Evolutionary conservation across 805 yeast species (phyloP).

Genomic region (Monosporozyma unispora): DNA sequence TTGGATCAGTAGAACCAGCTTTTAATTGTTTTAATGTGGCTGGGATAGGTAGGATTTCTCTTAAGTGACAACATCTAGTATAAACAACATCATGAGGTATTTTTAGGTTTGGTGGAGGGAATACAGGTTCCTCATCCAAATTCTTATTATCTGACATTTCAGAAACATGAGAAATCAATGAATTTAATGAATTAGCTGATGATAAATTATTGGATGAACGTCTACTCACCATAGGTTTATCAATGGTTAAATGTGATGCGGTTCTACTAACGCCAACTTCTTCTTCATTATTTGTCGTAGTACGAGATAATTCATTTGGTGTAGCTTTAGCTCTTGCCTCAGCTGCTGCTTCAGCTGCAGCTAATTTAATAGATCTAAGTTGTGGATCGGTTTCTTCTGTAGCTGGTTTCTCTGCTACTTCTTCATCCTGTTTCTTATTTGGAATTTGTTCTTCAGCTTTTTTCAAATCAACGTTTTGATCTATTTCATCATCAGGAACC

Average conservation of each 20-base stretch:
- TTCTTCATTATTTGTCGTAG: constrained; percentile 30
- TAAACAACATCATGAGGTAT: constrained; percentile 62
- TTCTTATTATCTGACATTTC: background rate
- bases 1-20: constrained; percentile 67
- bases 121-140: constrained; percentile 19
- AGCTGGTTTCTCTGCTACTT: constrained; percentile 17
- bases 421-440: constrained; percentile 22
- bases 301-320: constrained; percentile 26
- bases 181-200: constrained; percentile 13
- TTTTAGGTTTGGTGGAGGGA: constrained; percentile 25
- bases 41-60: constrained; percentile 88
- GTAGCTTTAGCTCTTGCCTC: constrained; percentile 30
- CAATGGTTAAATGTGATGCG: constrained; percentile 33
- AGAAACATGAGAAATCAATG: constrained; percentile 13
- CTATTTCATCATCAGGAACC: constrained; percentile 8
- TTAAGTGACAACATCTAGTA: constrained; percentile 84
- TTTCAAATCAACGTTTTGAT: constrained; percentile 5
- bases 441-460: constrained; percentile 16
- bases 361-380: constrained; percentile 26
- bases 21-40: constrained; percentile 77
- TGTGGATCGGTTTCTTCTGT: constrained; percentile 12
- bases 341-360: constrained; percentile 33
- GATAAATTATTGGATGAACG: constrained; percentile 22
- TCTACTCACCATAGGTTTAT: constrained; percentile 37
- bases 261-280: constrained; percentile 30